phyloP scores from a whole-genome alignment of 176 grass and related monocot species.

The Elaeis guineensis region DNA sequence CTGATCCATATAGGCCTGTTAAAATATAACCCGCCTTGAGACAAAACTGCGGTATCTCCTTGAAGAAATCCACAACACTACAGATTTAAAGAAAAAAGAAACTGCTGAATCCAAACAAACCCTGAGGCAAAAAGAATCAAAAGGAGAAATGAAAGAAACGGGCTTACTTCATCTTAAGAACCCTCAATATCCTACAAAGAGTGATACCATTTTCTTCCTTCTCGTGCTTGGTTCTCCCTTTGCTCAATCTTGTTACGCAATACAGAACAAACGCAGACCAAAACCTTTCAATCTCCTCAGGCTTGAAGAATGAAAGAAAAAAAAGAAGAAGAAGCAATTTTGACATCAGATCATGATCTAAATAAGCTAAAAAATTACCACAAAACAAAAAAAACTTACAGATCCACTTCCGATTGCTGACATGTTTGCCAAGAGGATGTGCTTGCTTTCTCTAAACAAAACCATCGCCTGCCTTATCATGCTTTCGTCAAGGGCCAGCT shows the following conservation, averaged over 20 bases:
- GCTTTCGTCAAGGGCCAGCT: conserved; percentile 58
- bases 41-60: conserved; percentile 96
- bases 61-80: conserved; percentile 85
- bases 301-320: conserved; percentile 20
- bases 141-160: neutral
- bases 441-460: conserved; percentile 61
- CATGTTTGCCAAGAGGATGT: conserved; percentile 51
- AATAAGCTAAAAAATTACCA: conserved; percentile 1
- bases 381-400: conserved; percentile 26
- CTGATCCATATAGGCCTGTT: conserved; percentile 65
- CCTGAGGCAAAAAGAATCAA: neutral
- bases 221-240: conserved; percentile 19
- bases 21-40: conserved; percentile 63
- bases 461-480: conserved; percentile 53
- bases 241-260: conserved; percentile 72
- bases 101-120: neutral
- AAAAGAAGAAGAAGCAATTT: conserved; percentile 7
- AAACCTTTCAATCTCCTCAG: conserved; percentile 72
- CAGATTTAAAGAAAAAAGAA: conserved; percentile 20
- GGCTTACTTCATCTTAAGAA: conserved; percentile 67
- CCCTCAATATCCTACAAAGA: conserved; percentile 75
- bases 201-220: conserved; percentile 53
- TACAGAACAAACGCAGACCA: conserved; percentile 86
- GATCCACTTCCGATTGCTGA: conserved; percentile 67
- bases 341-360: conserved; percentile 7